Base-by-base conservation (phyloP, 805 yeast species). In the Cyberlindnera lachancei region DNA sequence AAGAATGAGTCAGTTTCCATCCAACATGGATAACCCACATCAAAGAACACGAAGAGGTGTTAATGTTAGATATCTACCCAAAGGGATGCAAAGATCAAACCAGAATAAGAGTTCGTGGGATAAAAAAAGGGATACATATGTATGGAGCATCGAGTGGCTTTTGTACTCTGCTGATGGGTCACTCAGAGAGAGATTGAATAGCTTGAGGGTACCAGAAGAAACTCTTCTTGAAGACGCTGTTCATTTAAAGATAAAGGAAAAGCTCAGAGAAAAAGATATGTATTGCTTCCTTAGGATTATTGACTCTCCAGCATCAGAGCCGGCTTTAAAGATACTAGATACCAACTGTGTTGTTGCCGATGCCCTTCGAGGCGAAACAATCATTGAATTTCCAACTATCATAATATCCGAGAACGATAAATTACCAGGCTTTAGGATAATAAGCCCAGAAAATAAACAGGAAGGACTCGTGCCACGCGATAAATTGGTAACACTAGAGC, bases 101-200 rank as follows among this genome's bases (percentile, higher is more conserved):
- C 53, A 64, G 35, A 86, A 86, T 50, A 78, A 75, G 44, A 70
- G 87, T 0, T 75, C 77, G 4, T 82, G 75, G 67, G 88, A 85
- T 52, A 71, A 73, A 50, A 68, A 68, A 38, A 57, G 64, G 38
- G 71, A 75, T 31, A 52, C 68, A 7, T 85, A 70, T 51, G 70
- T 70, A 13, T 86, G 96, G 96, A 79, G 94, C 0, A 56, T 86
- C 0, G 94, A 86, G 51, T 81, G 86, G 83, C 50, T 71, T 1
- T 38, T 77, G 3, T 52, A 70, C 4, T 56, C 53, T 11, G 49
- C 51, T 10, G 42, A 52, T 4, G 47, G 46, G 1, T n/a, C 28
- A 4, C 58, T 56, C 15, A 22, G 45, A 7, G 50, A 55, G 13
- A 49, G 54, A n/a, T 64, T 68, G 35, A 40, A 67, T 3, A 53